phyloP scores from a whole-genome alignment of 176 grass and related monocot species.

The Hsuehochloa calcarea region DNA sequence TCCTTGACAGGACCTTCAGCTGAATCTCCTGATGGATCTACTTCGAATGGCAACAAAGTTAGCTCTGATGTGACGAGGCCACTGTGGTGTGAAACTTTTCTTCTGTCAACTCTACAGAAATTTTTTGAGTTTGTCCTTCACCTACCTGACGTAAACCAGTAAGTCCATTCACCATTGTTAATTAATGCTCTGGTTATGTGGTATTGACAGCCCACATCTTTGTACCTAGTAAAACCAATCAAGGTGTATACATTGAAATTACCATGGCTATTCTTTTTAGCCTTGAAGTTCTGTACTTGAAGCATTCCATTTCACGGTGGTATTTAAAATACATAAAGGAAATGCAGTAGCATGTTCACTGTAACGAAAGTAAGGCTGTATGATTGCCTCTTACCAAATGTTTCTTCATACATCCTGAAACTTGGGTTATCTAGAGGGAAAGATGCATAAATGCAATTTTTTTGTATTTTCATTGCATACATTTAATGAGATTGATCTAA shows the following conservation, averaged over 20 bases:
- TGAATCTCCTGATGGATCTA: constrained; percentile 42
- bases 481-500: neutral
- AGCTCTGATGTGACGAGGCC: constrained; percentile 26
- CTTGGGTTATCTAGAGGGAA: neutral
- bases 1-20: constrained; percentile 42
- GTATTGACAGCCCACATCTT: neutral
- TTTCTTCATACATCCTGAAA: neutral
- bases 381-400: neutral
- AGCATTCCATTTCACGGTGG: neutral
- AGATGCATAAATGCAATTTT: neutral
- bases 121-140: constrained; percentile 66
- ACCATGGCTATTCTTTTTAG: neutral
- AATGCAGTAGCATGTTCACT: neutral
- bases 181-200: constrained; percentile 1
- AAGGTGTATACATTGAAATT: neutral
- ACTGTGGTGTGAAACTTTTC: constrained; percentile 66
- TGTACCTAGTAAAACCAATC: neutral
- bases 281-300: neutral
- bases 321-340: neutral
- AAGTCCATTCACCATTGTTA: constrained; percentile 30
- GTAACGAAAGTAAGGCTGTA: neutral
- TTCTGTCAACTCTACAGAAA: constrained; percentile 65
- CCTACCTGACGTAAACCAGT: constrained; percentile 77
- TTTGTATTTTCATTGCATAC: neutral
- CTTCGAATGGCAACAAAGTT: constrained; percentile 45